Base-by-base conservation (phyloP, 257 asterid genomes). In the Petrea volubilis region DNA sequence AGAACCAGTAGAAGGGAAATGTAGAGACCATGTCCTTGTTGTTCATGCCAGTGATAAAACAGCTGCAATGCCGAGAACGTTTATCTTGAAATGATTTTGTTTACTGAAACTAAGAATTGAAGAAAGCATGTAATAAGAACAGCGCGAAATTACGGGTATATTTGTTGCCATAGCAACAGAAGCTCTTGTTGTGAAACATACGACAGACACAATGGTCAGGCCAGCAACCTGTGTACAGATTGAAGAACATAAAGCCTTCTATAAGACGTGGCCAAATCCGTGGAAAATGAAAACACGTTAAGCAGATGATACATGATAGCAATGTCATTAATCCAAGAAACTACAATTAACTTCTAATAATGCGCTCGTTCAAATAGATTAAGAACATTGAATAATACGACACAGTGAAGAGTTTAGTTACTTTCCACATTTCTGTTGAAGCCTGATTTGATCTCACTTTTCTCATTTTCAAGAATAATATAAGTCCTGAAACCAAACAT, bases 361-460 rank as follows among this genome's bases (percentile, higher is more conserved):
- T 24, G 33, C 41, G 31, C 47, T 61, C 46, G 34, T 60, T 63
- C n/a, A 6, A 21, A 21, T 29, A 2, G 2, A 36, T 47, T 17
- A 31, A 23, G 44, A 17, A 24, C 13, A 63, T n/a, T n/a, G n/a
- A 21, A 33, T 29, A 52, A 67, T 23, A 13, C 14, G 53, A 18
- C 23, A 40, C 15, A 8, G 46, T 0, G 9, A 8, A 40, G 12
- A n/a, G n/a, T n/a, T 10, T 40, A 0, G 46, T 33, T 79, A 87
- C 95, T 91, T 90, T 90, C 92, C 92, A 82, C 81, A 77, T 86
- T 75, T 90, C 96, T 33, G 88, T 80, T 56, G 90, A 78, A 62
- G 85, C 90, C 60, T 83, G 83, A 67, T 90, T 95, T 13, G 93
- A 88, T 79, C 91, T 83, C 74, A 90, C 93, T 80, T 86, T 84